Conservation (phyloP, 305 asterid species). For the Rubia peregrina region DNA sequence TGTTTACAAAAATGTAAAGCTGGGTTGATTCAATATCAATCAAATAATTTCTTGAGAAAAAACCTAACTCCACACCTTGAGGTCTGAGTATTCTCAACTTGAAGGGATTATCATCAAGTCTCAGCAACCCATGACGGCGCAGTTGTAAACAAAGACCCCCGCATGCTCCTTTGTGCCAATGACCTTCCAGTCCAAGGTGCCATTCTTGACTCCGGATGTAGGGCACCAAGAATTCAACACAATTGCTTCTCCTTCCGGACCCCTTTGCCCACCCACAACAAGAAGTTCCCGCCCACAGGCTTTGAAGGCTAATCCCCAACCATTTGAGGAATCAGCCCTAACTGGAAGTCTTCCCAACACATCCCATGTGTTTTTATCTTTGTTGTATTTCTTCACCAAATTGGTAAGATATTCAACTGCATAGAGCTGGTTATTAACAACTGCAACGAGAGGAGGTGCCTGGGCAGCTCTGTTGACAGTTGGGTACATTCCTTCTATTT, state of each 20-base stretch:
- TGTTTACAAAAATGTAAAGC: conserved; percentile 15
- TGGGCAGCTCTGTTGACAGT: conserved; percentile 67
- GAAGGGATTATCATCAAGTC: conserved; percentile 8
- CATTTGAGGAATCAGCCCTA: conserved; percentile 72
- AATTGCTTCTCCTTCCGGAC: conserved; percentile 78
- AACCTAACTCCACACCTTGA: conserved; percentile 16
- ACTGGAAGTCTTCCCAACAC: conserved; percentile 75
- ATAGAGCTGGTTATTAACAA: conserved; percentile 58
- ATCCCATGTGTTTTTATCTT: conserved; percentile 50
- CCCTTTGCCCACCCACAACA: conserved; percentile 79
- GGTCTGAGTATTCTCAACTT: background rate
- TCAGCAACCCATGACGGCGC: conserved; percentile 84
- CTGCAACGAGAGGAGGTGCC: conserved; percentile 92
- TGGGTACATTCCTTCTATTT: conserved; percentile 69
- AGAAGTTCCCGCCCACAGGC: conserved; percentile 60
- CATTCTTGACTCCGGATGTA: conserved; percentile 38
- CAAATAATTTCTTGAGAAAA: conserved; percentile 13
- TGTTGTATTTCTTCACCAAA: conserved; percentile 68
- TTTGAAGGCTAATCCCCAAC: conserved; percentile 92
- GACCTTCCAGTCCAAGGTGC: conserved; percentile 62
- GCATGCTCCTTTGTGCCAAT: conserved; percentile 72
- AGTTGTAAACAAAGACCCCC: conserved; percentile 79
- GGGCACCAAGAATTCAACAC: conserved; percentile 68
- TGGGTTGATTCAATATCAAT: conserved; percentile 17
- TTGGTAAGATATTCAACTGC: conserved; percentile 68